Evolutionary conservation across 2,329 filamentous ascomycete genomes (phyloP), one percentile per base, ranked within the genome.

Genomic region (Fusarium proliferatum): DNA sequence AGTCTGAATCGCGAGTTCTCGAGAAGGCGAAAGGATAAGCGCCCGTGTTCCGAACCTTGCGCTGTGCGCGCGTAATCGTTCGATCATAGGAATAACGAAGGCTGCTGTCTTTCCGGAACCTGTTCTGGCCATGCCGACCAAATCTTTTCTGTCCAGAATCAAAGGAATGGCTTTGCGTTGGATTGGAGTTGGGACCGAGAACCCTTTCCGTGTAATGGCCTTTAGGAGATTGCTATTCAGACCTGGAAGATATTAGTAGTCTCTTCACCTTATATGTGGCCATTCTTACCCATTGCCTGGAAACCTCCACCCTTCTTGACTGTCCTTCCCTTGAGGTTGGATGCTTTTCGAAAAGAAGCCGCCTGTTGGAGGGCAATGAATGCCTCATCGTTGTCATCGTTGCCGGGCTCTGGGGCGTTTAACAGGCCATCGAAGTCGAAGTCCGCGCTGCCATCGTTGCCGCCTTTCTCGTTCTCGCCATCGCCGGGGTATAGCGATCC

Each of bases 111-210:
- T 99, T 85, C 96, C 96, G 26, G 95, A 98, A 81, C 96, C 96
- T n/a, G 97, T 99, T 75, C 97, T 89, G 12, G 96, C 96, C 96
- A 99, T 99, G 75, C 95, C 97, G 30, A 99, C 96, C n/a, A 98
- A 94, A 87, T 99, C 96, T 83, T 95, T 94, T 61, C 93, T 90
- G 70, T 97, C 93, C 76, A 98, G 87, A 62, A 99, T 91, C 62
- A 98, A 86, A 8, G 96, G 97, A 53, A 99, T 97, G 4, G 96
- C 94, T 84, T 98, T 98, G 76, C 96, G 91, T 85, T 99, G 96
- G 82, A 99, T 99, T 0, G 96, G 96, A 0, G 96, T 99, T 8
- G 97, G 97, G 6, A 98, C 94, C 2, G 93, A 94, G 83, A 98
- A 99, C 21, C 96, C 97, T 84, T 98, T 99, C 77, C 94, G 90